Conservation (phyloP, 192 early-diverging fungal genomes). For the Gamsiella multidivaricata region DNA sequence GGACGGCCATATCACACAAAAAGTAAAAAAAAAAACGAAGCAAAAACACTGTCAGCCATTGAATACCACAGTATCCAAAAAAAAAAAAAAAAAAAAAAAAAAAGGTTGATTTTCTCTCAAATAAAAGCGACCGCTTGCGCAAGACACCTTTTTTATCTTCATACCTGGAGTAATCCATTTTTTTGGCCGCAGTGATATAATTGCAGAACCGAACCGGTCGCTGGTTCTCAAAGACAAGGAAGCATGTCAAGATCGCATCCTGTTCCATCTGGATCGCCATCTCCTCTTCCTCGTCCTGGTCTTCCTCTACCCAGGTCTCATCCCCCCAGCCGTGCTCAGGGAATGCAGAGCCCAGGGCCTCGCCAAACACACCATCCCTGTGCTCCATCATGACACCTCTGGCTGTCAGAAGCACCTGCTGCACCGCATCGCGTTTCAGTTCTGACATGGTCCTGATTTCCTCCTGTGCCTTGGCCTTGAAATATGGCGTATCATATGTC, state of each 20-base stretch:
- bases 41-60: background rate
- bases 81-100: background rate
- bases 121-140: no score
- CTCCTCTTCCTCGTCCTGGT: conserved; percentile 20
- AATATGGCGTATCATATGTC: background rate
- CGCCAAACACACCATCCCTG: conserved; percentile 18
- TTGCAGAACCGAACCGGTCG: background rate
- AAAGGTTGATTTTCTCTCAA: background rate
- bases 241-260: conserved; percentile 38
- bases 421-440: conserved; percentile 16
- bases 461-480: background rate
- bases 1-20: background rate
- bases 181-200: conserved; percentile 25
- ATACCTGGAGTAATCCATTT: conserved; percentile 32
- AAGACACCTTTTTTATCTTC: background rate
- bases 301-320: background rate
- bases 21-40: background rate
- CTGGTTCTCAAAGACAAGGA: conserved; percentile 13
- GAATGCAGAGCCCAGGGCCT: conserved; percentile 23
- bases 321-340: conserved; percentile 35
- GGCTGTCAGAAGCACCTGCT: conserved; percentile 16
- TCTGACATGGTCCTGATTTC: conserved; percentile 29
- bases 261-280: conserved; percentile 44
- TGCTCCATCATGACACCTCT: conserved; percentile 30
- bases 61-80: background rate